Evolutionary conservation across 805 yeast species (phyloP).

Genomic region (Zygosaccharomyces gambellarensis): DNA sequence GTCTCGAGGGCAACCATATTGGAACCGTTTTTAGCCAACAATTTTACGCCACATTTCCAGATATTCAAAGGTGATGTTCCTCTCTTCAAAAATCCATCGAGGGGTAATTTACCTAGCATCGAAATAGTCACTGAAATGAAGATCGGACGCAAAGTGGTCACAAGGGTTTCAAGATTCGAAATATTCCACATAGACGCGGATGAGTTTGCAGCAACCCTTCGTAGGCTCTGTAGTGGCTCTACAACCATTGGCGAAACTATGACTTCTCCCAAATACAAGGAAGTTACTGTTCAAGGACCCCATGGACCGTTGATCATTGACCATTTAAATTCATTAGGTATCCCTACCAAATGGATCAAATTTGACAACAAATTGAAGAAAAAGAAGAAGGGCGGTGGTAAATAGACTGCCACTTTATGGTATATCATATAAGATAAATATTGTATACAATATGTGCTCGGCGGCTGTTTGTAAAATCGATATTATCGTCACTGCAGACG

Average conservation of each 20-base stretch:
- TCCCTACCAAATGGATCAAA: constrained; percentile 61
- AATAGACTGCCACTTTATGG: constrained; percentile 4
- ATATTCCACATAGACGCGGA: constrained; percentile 60
- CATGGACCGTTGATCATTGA: constrained; percentile 64
- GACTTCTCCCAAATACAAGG: constrained; percentile 48
- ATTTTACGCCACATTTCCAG: constrained; percentile 47
- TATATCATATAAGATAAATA: not conserved
- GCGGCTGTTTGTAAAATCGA: not conserved
- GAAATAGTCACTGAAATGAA: constrained; percentile 66
- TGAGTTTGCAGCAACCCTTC: constrained; percentile 60
- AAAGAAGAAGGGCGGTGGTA: constrained; percentile 40
- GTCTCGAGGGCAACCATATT: constrained; percentile 43
- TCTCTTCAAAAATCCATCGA: constrained; percentile 43
- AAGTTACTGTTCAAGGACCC: constrained; percentile 87
- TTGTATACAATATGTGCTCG: not conserved
- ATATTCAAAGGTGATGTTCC: constrained; percentile 41
- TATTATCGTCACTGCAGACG: not conserved
- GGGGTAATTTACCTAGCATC: constrained; percentile 67
- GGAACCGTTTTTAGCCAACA: constrained; percentile 40
- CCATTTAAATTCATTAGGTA: constrained; percentile 54
- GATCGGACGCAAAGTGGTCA: constrained; percentile 76
- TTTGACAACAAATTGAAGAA: constrained; percentile 57
- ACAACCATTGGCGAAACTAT: constrained; percentile 62
- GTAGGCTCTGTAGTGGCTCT: constrained; percentile 84
- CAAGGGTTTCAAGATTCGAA: constrained; percentile 67